phyloP scores from a whole-genome alignment of 805 yeast genomes.

The Komagataella kurtzmanii region DNA sequence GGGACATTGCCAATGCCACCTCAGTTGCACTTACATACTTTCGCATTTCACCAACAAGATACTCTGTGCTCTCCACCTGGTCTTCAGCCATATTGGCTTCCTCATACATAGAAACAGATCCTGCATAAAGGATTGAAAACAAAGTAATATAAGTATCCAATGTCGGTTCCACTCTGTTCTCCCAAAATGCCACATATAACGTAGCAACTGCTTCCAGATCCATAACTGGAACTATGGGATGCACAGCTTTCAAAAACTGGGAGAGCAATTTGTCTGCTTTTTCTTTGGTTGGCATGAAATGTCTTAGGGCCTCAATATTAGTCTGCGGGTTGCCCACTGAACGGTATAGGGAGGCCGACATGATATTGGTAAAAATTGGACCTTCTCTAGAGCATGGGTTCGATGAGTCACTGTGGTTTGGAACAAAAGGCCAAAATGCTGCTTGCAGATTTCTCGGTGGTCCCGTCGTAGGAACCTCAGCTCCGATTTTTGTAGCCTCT shows the following conservation, averaged over 20 bases:
- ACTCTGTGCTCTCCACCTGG: slow-evolving; percentile 9
- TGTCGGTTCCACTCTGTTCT: slow-evolving; percentile 14
- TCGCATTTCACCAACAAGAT: slow-evolving; percentile 25
- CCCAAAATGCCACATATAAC: slow-evolving; percentile 39
- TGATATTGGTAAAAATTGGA: not conserved
- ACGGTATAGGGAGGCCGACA: not conserved
- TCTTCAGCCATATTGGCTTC: slow-evolving; percentile 31
- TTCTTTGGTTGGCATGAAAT: slow-evolving; percentile 29
- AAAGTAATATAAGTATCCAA: slow-evolving; percentile 33
- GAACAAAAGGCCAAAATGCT: not conserved
- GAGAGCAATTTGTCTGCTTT: slow-evolving; percentile 32
- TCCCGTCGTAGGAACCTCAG: not conserved
- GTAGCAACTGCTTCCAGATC: slow-evolving; percentile 28
- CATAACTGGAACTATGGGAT: slow-evolving; percentile 39
- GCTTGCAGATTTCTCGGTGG: not conserved
- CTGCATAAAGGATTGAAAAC: slow-evolving; percentile 43
- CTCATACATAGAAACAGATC: slow-evolving; percentile 46
- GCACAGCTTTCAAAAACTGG: slow-evolving; percentile 37
- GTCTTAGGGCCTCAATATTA: not conserved
- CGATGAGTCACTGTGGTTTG: not conserved
- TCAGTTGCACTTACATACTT: not conserved
- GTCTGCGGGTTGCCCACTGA: not conserved
- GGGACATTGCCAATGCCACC: not conserved
- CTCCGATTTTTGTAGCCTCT: not conserved
- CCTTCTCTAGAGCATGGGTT: not conserved